Evolutionary conservation across 768 basidiomycete species (phyloP), one percentile per base, ranked within the genome.

Genomic region (Nevesoporus exiguus): DNA sequence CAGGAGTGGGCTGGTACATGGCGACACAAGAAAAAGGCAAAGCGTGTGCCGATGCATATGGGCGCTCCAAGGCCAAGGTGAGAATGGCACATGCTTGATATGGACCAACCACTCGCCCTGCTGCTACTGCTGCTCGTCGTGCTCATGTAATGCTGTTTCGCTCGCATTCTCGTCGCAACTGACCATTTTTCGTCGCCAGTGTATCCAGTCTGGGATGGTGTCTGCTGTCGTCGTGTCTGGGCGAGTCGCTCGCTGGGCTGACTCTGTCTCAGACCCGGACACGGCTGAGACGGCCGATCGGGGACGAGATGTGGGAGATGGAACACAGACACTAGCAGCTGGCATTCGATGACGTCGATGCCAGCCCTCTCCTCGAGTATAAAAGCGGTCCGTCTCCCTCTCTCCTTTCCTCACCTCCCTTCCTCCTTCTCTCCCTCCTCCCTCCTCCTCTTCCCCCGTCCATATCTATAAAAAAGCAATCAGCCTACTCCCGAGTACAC

Each of bases 221-320:
- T 62, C 68, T 86, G 55, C 68, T 88, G 47, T 85, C 84, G 31
- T 86, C 85, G 7, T 86, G 86, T 71, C 66, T 87, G 54, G 86
- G 86, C 27, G 70, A 68, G 27, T 66, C 72, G n/a, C 56, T 82
- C 22, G 15, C 17, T 19, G 75, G 41, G 60, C 29, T 84, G 22
- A 83, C 80, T 80, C 73, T 79, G 52, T 41, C 46, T 47, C 52
- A 40, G 31, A 43, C 47, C 1, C 47, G 52, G 2, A 27, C 53
- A 15, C 53, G 53, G 5, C 25, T 37, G 11, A 21, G 33, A 37
- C 53, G 73, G 46, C 73, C 71, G 31, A 69, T 74, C 30, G 76
- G 73, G 30, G 78, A 80, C 43, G 73, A 76, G 56, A 68, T 80
- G 14, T 86, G 81, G 80, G 86, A 88, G 70, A 81, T 88, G 83